phyloP scores from a whole-genome alignment of 1,139 yeast genomes.

The Ogataea hybrid region DNA sequence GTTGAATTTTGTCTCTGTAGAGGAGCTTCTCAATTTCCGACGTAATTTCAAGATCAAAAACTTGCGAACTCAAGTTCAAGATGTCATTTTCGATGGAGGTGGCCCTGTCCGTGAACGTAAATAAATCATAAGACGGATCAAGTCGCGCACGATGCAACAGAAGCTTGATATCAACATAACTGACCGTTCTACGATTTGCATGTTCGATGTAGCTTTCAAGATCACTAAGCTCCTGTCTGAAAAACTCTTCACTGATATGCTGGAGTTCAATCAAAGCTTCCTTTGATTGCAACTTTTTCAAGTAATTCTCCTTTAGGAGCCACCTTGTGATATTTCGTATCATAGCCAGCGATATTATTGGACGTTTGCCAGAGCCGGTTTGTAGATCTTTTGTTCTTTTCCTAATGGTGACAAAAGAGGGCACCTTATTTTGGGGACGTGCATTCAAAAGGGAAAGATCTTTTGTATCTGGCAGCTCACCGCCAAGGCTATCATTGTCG shows the following conservation, averaged over 20 bases:
- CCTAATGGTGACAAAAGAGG: constrained; percentile 18
- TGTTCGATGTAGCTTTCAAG: constrained; percentile 39
- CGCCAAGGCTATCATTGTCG: constrained; percentile 13
- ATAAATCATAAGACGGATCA: constrained; percentile 17
- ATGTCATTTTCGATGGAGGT: constrained; percentile 21
- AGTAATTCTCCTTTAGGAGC: constrained; percentile 16
- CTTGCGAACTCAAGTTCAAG: constrained; percentile 19
- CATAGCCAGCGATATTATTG: constrained; percentile 16
- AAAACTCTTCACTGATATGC: constrained; percentile 33
- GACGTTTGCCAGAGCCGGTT: background rate
- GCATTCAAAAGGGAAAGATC: constrained; percentile 12
- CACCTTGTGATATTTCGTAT: constrained; percentile 19
- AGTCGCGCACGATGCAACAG: constrained; percentile 22
- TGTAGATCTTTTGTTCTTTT: constrained; percentile 5
- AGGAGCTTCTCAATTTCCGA: constrained; percentile 28
- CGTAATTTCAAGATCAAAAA: constrained; percentile 29
- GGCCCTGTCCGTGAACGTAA: constrained; percentile 11
- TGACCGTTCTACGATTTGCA: constrained; percentile 28
- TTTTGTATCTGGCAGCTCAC: constrained; percentile 11
- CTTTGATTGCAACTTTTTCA: constrained; percentile 14
- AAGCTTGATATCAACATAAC: constrained; percentile 26
- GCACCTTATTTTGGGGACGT: background rate
- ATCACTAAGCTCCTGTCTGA: constrained; percentile 37
- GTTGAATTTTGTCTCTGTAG: constrained; percentile 21
- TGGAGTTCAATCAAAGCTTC: constrained; percentile 22